A percentile compares a stretch with the other conserved stretches of the same genome.
Conservation (phyloP, 2,329 filamentous ascomycete genomes). For the Aureobasidium subglaciale region DNA sequence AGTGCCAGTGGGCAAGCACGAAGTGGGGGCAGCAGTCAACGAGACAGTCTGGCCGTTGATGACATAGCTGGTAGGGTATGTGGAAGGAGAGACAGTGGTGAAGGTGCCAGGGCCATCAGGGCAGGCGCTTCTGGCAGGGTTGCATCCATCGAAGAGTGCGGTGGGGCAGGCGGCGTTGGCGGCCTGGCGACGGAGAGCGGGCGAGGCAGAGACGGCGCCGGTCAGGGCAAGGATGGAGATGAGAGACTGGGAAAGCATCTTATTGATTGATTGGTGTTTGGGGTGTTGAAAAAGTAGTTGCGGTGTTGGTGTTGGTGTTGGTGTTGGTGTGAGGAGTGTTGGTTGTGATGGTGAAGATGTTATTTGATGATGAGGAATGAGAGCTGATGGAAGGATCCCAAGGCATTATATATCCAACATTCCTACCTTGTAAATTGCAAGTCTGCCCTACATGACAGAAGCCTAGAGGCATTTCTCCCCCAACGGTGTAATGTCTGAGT, state of each 20-base stretch:
- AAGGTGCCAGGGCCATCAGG: neutral
- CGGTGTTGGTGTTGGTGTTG: neutral
- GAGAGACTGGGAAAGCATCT: slow-evolving; percentile 2
- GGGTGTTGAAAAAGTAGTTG: neutral
- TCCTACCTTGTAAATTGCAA: neutral
- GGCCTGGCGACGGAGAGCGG: neutral
- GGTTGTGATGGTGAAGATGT: too few relatives aligned
- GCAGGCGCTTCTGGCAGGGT: neutral
- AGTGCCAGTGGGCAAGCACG: neutral
- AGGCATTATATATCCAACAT: slow-evolving; percentile 1
- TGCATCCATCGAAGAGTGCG: neutral
- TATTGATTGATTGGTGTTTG: neutral
- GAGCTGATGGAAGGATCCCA: neutral
- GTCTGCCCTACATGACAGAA: neutral
- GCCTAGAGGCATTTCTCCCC: neutral
- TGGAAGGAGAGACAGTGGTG: neutral
- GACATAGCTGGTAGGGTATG: neutral
- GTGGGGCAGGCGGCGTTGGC: neutral
- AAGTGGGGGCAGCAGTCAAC: neutral
- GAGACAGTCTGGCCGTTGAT: neutral
- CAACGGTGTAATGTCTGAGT: neutral
- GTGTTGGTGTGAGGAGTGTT: neutral
- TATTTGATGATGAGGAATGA: neutral
- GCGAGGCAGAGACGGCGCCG: slow-evolving; percentile 4
- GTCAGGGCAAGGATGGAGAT: slow-evolving; percentile 9